Percentiles rank a stretch among this genome's conserved stretches.
Evolutionary conservation across 148 eudicot species (phyloP).

Genomic region (Cornus kousa): DNA sequence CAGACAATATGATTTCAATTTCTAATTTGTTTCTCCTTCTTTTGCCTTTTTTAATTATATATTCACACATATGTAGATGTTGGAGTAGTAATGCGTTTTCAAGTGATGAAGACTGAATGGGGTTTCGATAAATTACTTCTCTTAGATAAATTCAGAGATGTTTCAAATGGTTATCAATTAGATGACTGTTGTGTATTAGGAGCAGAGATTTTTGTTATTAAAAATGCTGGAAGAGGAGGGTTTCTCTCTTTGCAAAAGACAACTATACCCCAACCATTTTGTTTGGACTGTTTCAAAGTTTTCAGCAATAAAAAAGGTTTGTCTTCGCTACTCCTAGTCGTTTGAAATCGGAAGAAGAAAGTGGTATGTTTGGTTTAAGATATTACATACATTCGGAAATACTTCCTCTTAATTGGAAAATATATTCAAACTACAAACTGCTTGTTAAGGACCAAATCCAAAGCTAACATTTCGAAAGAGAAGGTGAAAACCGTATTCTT

Average conservation of each 20-base stretch:
- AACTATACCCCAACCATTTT: neutral
- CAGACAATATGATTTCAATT: too few species aligned
- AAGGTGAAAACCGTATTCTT: neutral
- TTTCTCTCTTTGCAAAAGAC: neutral
- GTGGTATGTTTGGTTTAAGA: too few species aligned
- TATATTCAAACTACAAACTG: neutral
- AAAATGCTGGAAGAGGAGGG: slow-evolving; percentile 6
- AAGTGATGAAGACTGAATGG: slow-evolving; percentile 3
- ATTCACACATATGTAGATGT: neutral
- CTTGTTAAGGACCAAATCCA: neutral
- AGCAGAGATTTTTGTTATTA: neutral
- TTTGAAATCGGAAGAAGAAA: too few species aligned
- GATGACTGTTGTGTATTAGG: neutral
- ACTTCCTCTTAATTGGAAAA: neutral
- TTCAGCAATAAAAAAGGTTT: too few species aligned
- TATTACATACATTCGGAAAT: neutral
- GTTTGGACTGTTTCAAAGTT: slow-evolving; percentile 2
- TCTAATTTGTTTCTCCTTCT: too few species aligned
- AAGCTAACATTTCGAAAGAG: neutral
- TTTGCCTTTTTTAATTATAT: too few species aligned
- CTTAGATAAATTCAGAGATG: neutral
- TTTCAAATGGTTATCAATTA: neutral
- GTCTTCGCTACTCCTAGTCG: too few species aligned
- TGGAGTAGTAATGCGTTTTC: neutral
- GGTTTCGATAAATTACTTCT: neutral